Base-by-base conservation (phyloP, 164 flowering plant species). In the Malania oleifera region DNA sequence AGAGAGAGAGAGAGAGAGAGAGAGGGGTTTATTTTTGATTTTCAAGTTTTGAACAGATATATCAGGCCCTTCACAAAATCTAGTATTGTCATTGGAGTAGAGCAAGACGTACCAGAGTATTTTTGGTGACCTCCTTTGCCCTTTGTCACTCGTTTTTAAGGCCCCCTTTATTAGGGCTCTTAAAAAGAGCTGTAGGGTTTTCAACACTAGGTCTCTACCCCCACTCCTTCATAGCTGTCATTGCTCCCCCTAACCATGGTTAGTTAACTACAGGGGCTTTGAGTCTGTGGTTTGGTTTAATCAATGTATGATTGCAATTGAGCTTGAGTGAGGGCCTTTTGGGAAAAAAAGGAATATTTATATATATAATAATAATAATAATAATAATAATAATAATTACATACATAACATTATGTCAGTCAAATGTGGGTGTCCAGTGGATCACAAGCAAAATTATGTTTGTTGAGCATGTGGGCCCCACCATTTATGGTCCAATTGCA, bases 81-180 rank as follows among this genome's bases (percentile, higher is more conserved):
- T 11, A 14, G 20, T 22, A 44, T 68, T 50, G 45, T 57, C 29
- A 52, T 43, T 27, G 53, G 41, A 43, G 27, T 3, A 45, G 13
- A 58, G 50, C n/a, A n/a, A 64, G 53, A 63, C 64, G 26, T 63
- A 69, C 73, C 71, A 52, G 67, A 22, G 44, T 23, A 24, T 37
- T 29, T 18, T 5, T 20, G 20, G 23, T 18, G 43, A 35, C 59
- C 41, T 26, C 34, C 46, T 44, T 57, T 37, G 18, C 17, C 10
- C 18, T 8, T 29, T 44, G 41, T 39, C 12, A n/a, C n/a, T n/a
- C n/a, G 2, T 17, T 24, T 55, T 39, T 24, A 1, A 37, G 0
- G 35, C 23, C 55, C 45, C 28, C 19, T 10, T 38, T 19, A 23
- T 31, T 43, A 22, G 28, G 26, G 38, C 2, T 20, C 24, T 34